Conservation (phyloP, 2,329 filamentous ascomycete species). For the Calonectria ilicicola region DNA sequence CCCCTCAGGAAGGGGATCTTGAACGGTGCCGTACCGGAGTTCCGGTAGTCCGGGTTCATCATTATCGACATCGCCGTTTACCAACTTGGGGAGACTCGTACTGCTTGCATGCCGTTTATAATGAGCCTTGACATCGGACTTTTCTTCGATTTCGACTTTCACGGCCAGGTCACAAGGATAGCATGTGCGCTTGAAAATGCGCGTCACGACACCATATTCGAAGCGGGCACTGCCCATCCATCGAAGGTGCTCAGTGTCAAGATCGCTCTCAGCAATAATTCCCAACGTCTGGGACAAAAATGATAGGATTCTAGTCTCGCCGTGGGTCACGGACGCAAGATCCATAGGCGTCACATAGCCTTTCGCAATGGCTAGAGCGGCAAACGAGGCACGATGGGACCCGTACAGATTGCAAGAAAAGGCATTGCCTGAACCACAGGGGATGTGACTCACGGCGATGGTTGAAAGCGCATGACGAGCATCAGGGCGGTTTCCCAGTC, state of each 20-base stretch:
- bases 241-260: constrained; percentile 89
- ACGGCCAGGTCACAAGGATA: constrained; percentile 93
- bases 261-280: constrained; percentile 89
- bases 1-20: constrained; percentile 78
- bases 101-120: constrained; percentile 68
- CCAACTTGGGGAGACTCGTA: constrained; percentile 35
- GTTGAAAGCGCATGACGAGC: constrained; percentile 79
- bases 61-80: constrained; percentile 38
- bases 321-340: constrained; percentile 88
- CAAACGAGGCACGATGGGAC: constrained; percentile 78
- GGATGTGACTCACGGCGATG: constrained; percentile 87
- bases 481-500: constrained; percentile 81
- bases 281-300: constrained; percentile 93
- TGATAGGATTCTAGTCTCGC: constrained; percentile 78
- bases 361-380: constrained; percentile 88
- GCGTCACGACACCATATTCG: constrained; percentile 83
- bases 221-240: constrained; percentile 95
- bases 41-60: constrained; percentile 72
- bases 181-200: constrained; percentile 79
- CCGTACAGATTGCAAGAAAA: constrained; percentile 92
- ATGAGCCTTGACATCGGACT: constrained; percentile 78
- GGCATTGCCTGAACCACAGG: constrained; percentile 94
- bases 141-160: constrained; percentile 84
- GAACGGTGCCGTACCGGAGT: constrained; percentile 83
- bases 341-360: constrained; percentile 87